A percentile compares a stretch with the other conserved stretches of the same genome.
Conservation (phyloP, 2,329 filamentous ascomycete species). For the Penicillium nordicum region DNA sequence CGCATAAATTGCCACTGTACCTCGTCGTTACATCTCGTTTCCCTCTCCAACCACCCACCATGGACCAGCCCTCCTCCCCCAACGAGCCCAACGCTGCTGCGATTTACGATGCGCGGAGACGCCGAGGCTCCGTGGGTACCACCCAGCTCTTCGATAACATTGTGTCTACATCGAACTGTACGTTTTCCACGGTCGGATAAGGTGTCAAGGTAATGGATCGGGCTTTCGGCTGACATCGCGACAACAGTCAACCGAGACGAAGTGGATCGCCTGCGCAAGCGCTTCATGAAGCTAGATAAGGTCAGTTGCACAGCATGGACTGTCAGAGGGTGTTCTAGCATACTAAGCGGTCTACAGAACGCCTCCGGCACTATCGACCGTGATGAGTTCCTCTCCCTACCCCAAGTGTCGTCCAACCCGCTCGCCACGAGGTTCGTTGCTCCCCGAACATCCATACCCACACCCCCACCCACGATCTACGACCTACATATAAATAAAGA, state of each 20-base stretch:
- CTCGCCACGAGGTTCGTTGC: conserved; percentile 77
- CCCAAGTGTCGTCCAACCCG: conserved; percentile 96
- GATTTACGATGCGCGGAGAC: conserved; percentile 43
- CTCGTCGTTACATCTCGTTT: neutral
- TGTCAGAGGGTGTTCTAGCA: neutral
- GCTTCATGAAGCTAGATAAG: conserved; percentile 99
- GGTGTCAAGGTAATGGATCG: neutral
- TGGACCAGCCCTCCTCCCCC: conserved; percentile 26
- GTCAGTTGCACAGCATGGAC: conserved; percentile 44
- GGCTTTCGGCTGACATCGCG: conserved; percentile 5
- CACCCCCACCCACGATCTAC: neutral
- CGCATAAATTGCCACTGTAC: neutral
- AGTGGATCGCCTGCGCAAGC: conserved; percentile 89
- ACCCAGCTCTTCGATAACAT: conserved; percentile 85
- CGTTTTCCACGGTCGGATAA: conserved; percentile 29
- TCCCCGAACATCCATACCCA: neutral
- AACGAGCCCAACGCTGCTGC: conserved; percentile 44
- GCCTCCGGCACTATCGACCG: conserved; percentile 98
- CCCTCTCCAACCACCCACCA: conserved; percentile 15
- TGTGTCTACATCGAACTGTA: conserved; percentile 95
- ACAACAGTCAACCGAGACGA: conserved; percentile 87
- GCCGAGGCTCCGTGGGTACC: conserved; percentile 48
- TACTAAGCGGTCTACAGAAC: conserved; percentile 57
- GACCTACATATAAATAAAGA: neutral
- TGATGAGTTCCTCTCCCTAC: conserved; percentile 94